Evolutionary conservation across 1,284 basidiomycete genomes (phyloP).

Genomic region (Naganishia sp.): DNA sequence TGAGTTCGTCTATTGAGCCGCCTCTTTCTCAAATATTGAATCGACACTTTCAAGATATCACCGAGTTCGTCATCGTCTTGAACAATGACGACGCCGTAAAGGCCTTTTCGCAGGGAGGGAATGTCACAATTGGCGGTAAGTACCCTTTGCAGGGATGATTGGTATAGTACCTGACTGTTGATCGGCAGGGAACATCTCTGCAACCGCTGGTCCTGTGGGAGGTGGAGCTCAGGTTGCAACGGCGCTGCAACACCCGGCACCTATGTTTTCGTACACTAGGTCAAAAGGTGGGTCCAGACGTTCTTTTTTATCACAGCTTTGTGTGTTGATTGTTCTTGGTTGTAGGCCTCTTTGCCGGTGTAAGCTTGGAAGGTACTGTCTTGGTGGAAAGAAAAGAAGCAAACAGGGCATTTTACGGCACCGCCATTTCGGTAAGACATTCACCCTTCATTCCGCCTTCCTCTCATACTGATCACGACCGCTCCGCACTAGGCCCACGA

Average conservation of each 20-base stretch:
- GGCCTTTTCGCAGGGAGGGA: constrained; percentile 92
- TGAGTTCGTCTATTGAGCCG: constrained; percentile 32
- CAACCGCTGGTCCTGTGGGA: constrained; percentile 87
- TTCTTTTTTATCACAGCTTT: no score
- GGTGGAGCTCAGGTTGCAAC: constrained; percentile 90
- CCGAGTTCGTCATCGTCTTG: constrained; percentile 76
- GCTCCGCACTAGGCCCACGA: constrained; percentile 17
- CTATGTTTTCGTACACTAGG: constrained; percentile 96
- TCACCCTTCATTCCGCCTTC: background rate
- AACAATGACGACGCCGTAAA: constrained; percentile 94
- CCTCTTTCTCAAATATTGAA: background rate
- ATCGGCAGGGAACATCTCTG: constrained; percentile 68
- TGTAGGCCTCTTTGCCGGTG: constrained; percentile 86
- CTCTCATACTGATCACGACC: background rate
- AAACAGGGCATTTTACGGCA: constrained; percentile 93
- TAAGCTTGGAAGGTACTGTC: constrained; percentile 92
- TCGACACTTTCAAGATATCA: constrained; percentile 50
- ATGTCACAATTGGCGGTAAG: constrained; percentile 82
- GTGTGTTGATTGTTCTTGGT: background rate
- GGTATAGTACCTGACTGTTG: constrained; percentile 24
- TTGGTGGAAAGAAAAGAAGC: constrained; percentile 94
- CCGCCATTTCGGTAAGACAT: constrained; percentile 67
- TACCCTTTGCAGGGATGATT: constrained; percentile 1
- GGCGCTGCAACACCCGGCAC: constrained; percentile 84
- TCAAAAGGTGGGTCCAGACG: constrained; percentile 70